Percentiles rank a stretch among this genome's conserved stretches.
Evolutionary conservation across 371 early-diverging fungal genomes (phyloP).

Genomic region (Gilbertella persicaria): DNA sequence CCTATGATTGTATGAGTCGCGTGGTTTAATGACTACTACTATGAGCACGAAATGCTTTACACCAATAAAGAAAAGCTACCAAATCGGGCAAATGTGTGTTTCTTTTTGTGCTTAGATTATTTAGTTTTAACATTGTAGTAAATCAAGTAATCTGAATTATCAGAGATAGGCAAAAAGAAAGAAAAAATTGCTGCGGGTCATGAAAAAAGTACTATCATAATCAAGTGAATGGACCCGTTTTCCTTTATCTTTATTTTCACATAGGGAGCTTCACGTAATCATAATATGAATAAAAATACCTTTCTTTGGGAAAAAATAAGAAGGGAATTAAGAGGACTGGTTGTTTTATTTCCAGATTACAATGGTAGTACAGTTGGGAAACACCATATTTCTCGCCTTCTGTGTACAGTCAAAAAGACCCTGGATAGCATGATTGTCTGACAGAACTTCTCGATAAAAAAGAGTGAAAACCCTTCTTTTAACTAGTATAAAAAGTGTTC

Average conservation of each 20-base stretch:
- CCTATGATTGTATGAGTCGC: too few species aligned
- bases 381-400: conserved; percentile 18
- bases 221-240: not conserved
- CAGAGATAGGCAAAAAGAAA: too few species aligned
- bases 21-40: not conserved
- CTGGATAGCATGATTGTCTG: conserved; percentile 22
- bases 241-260: too few species aligned
- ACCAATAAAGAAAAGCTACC: too few species aligned
- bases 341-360: too few species aligned
- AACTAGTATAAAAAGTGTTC: conserved; percentile 3
- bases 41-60: too few species aligned
- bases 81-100: too few species aligned
- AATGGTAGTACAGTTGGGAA: conserved; percentile 18
- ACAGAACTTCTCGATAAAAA: not conserved
- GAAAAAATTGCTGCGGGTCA: too few species aligned
- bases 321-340: conserved; percentile 1
- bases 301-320: conserved; percentile 11
- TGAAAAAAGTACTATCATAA: not conserved
- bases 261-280: conserved; percentile 24
- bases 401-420: conserved; percentile 12
- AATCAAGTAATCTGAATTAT: too few species aligned
- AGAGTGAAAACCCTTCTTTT: not conserved
- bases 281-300: conserved; percentile 4
- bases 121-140: too few species aligned
- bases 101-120: too few species aligned